phyloP scores from a whole-genome alignment of 257 asterid species.

The Prunella vulgaris region DNA sequence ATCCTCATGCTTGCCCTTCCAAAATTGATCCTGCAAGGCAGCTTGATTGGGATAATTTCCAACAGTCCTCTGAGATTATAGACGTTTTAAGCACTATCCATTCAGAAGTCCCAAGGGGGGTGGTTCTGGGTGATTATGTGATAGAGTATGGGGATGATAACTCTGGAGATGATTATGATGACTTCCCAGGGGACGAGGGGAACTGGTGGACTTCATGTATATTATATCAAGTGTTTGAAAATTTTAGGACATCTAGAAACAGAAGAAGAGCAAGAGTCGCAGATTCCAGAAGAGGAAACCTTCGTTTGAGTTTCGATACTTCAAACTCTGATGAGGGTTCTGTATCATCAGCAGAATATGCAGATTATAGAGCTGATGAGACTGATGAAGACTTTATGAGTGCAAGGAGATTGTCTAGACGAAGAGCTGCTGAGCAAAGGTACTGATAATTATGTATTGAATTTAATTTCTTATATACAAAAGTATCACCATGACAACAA shows the following conservation, averaged over 20 bases:
- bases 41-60: conserved; percentile 90
- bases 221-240: conserved; percentile 70
- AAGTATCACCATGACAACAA: neutral
- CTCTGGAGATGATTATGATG: conserved; percentile 73
- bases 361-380: conserved; percentile 54
- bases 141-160: conserved; percentile 79
- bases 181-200: conserved; percentile 57
- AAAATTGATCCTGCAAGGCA: conserved; percentile 79
- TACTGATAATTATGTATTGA: conserved; percentile 29
- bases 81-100: conserved; percentile 83
- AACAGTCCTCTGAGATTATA: conserved; percentile 76
- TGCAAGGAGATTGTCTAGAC: conserved; percentile 45
- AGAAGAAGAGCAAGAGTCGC: conserved; percentile 67
- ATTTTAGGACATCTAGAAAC: conserved; percentile 66
- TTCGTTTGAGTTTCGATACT: conserved; percentile 47
- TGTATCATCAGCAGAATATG: conserved; percentile 58
- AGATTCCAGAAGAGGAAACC: conserved; percentile 63
- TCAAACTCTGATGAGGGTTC: conserved; percentile 83
- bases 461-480: neutral
- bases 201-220: conserved; percentile 90
- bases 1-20: conserved; percentile 76
- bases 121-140: conserved; percentile 84
- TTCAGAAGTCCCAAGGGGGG: conserved; percentile 80
- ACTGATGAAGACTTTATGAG: conserved; percentile 51
- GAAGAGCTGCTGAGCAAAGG: conserved; percentile 59